phyloP scores from a whole-genome alignment of 257 asterid genomes.

The Phtheirospermum japonicum region DNA sequence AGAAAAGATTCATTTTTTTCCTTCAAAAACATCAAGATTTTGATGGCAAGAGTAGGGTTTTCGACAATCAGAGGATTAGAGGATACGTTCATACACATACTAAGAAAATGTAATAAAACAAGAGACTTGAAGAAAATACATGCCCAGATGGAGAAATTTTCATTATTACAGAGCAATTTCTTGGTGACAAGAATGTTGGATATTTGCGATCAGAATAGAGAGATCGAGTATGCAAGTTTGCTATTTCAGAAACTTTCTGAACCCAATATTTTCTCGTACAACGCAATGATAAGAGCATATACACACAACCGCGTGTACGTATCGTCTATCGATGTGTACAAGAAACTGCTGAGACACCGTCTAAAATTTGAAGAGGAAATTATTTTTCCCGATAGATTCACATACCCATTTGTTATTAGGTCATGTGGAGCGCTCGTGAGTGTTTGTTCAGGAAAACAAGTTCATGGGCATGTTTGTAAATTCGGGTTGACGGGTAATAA shows the following conservation, averaged over 20 bases:
- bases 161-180: conserved; percentile 61
- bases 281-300: conserved; percentile 57
- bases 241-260: conserved; percentile 50
- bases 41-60: conserved; percentile 43
- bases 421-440: conserved; percentile 56
- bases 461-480: conserved; percentile 55
- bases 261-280: conserved; percentile 56
- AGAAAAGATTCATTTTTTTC: too few species aligned
- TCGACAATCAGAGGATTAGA: conserved; percentile 50
- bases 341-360: conserved; percentile 38
- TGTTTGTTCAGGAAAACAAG: conserved; percentile 44
- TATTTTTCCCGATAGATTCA: conserved; percentile 50
- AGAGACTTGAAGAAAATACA: conserved; percentile 53
- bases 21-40: too few species aligned
- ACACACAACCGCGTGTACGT: conserved; percentile 42
- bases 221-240: conserved; percentile 48
- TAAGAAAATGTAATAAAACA: conserved; percentile 45
- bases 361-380: conserved; percentile 23
- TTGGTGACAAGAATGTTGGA: conserved; percentile 78
- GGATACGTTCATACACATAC: conserved; percentile 47
- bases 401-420: conserved; percentile 70
- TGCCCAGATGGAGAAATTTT: conserved; percentile 61
- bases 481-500: conserved; percentile 39
- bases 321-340: conserved; percentile 38
- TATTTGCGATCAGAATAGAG: conserved; percentile 57